Evolutionary conservation across 208 protist genomes (phyloP), one percentile per base, ranked within the genome.

Genomic region (Phytomonas sp.): DNA sequence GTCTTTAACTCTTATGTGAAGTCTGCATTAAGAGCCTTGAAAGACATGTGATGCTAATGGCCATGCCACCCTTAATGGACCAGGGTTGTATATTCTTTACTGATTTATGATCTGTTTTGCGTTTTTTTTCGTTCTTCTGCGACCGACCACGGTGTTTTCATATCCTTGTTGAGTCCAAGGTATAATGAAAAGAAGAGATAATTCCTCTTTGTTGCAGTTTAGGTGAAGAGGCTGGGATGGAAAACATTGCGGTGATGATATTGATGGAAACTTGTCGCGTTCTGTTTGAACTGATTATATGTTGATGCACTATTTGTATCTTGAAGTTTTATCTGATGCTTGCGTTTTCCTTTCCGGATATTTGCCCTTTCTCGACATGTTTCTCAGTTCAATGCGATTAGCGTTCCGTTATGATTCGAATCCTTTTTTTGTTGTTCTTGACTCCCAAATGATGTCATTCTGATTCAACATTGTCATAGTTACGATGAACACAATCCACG

Each of bases 201-300:
- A 12, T 19, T 49, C 19, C 40, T 16, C 14, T 19, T 10, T 23
- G 40, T 49, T 49, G 12, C 1, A 12, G 40, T 16, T 19, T 49
- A 19, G 40, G 40, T 2, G 19, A 49, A 49, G 10, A 49, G 40
- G 40, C 19, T 49, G 3, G 40, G 12, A 49, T 49, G 6, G 6
- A 19, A 49, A 49, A 49, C 40, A 19, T 12, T 19, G 19, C 14
- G 40, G 40, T 49, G 40, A 49, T 49, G 40, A 49, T 49, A 68
- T 62, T 76, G 69, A 59, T 69, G 29, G 19, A 64, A 70, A 56
- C 63, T 63, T 69, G 79, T 71, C 63, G 77, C 77, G 77, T 86
- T 86, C 74, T 86, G 77, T 86, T 86, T 83, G 78, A 83, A 56
- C 78, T 76, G 78, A 86, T 32, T 29, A 19, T 37, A 40, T 67